These are phyloP conservation scores for Centaurea solstitialis DNA, from an alignment of 129 eudicot species.

Conservation along the genomic window DNA sequence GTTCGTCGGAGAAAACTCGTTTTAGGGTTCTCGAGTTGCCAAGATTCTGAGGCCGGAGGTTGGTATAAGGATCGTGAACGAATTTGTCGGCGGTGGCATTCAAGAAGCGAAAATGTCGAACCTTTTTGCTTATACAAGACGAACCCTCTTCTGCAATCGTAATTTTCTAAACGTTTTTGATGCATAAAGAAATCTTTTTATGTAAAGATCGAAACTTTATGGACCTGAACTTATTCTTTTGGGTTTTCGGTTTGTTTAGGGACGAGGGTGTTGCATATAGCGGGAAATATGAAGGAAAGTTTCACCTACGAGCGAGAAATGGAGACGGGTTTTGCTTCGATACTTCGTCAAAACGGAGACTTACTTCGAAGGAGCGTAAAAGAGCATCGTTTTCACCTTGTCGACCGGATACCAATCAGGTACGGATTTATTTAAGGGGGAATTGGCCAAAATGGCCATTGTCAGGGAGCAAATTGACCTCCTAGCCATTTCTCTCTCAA, in stretches of 20 bases:
- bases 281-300: constrained; percentile 38
- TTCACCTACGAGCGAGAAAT: constrained; percentile 50
- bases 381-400: constrained; percentile 73
- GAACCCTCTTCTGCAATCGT: constrained; percentile 48
- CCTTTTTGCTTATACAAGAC: constrained; percentile 83
- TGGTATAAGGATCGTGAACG: constrained; percentile 70
- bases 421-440: constrained; percentile 7
- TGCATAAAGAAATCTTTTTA: not conserved
- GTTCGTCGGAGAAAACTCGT: constrained; percentile 21
- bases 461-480: no score
- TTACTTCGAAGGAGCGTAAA: constrained; percentile 56
- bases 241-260: constrained; percentile 31
- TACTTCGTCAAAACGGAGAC: constrained; percentile 58
- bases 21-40: constrained; percentile 63
- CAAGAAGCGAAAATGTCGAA: constrained; percentile 28
- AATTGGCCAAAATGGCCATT: no score
- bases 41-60: constrained; percentile 62
- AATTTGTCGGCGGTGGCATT: constrained; percentile 74
- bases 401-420: constrained; percentile 73
- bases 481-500: no score
- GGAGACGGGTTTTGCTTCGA: constrained; percentile 58
- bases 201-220: not conserved
- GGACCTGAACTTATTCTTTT: not conserved
- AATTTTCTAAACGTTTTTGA: constrained; percentile 29
- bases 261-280: constrained; percentile 41